Conservation (phyloP, 306 rosid species). For the Quercus parvula region DNA sequence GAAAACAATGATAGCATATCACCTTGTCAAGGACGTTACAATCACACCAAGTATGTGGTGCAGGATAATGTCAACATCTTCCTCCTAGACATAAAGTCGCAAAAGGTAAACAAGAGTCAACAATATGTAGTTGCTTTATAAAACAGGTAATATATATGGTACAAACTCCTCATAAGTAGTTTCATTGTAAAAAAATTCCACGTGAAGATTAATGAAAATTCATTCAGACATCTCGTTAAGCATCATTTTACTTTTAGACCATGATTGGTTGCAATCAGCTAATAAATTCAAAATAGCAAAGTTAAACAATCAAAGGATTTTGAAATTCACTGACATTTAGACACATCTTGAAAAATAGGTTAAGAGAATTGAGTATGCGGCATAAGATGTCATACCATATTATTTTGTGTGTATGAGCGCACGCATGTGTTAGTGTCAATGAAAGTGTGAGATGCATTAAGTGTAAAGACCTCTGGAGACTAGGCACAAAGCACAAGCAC, state of each 20-base stretch:
- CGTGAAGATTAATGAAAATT: not conserved
- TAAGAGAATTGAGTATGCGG: no score
- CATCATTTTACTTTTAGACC: not conserved
- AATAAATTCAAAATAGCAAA: not conserved
- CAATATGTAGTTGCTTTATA: not conserved
- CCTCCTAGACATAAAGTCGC: conserved; percentile 55
- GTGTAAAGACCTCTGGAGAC: no score
- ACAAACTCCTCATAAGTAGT: not conserved
- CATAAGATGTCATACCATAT: no score
- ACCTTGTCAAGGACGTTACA: conserved; percentile 46
- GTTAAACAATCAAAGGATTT: not conserved
- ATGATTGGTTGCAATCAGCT: not conserved
- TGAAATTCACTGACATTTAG: not conserved
- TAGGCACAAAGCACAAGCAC: no score
- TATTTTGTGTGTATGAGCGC: no score
- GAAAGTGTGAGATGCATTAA: no score
- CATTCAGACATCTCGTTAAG: not conserved
- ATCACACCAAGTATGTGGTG: conserved; percentile 71
- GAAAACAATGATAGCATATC: conserved; percentile 6
- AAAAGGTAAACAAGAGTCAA: conserved; percentile 12
- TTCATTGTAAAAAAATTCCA: not conserved
- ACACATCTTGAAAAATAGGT: not conserved
- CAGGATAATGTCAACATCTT: conserved; percentile 73
- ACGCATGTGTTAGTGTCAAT: no score
- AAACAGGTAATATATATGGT: not conserved